phyloP scores from a whole-genome alignment of 768 basidiomycete genomes.

The Podaxis rugospora region DNA sequence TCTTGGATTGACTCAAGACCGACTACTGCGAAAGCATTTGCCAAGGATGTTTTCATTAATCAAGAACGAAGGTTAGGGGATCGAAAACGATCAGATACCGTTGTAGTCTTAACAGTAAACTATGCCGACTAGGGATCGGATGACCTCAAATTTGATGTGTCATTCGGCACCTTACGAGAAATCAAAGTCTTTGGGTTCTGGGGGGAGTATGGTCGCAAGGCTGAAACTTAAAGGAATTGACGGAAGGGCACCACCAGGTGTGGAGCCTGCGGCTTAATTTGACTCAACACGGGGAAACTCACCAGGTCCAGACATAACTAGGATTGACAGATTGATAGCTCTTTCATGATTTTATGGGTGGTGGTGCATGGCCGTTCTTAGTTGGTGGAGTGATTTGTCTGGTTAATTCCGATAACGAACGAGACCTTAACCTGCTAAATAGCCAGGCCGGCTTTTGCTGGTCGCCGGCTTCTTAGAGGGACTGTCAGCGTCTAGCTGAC shows the following conservation, averaged over 20 bases:
- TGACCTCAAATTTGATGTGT: slow-evolving; percentile 66
- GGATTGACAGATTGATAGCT: slow-evolving; percentile 52
- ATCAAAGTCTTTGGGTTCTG: slow-evolving; percentile 83
- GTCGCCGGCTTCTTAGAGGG: slow-evolving; percentile 82
- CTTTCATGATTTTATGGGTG: slow-evolving; percentile 84
- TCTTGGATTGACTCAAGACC: too few relatives aligned
- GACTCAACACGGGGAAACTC: slow-evolving; percentile 75
- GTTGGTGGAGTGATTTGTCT: slow-evolving; percentile 94
- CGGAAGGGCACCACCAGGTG: slow-evolving; percentile 77
- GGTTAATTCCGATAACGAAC: slow-evolving; percentile 95
- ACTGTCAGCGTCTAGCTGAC: slow-evolving; percentile 76
- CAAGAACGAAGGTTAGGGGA: not conserved
- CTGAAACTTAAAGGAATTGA: slow-evolving; percentile 84
- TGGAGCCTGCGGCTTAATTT: slow-evolving; percentile 84
- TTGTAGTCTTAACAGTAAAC: slow-evolving; percentile 85
- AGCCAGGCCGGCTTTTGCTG: slow-evolving; percentile 74
- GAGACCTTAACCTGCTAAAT: slow-evolving; percentile 94
- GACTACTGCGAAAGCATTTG: not conserved
- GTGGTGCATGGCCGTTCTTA: slow-evolving; percentile 89
- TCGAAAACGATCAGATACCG: slow-evolving; percentile 75
- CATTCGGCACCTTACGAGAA: slow-evolving; percentile 79
- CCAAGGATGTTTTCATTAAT: slow-evolving; percentile 5
- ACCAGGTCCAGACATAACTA: slow-evolving; percentile 77
- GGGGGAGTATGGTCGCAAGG: slow-evolving; percentile 46
- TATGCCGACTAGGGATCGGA: slow-evolving; percentile 77